These are phyloP conservation scores for Stachybotrys chlorohalonatus DNA, from an alignment of 2,329 filamentous ascomycete genomes.

Conservation along the genomic window DNA sequence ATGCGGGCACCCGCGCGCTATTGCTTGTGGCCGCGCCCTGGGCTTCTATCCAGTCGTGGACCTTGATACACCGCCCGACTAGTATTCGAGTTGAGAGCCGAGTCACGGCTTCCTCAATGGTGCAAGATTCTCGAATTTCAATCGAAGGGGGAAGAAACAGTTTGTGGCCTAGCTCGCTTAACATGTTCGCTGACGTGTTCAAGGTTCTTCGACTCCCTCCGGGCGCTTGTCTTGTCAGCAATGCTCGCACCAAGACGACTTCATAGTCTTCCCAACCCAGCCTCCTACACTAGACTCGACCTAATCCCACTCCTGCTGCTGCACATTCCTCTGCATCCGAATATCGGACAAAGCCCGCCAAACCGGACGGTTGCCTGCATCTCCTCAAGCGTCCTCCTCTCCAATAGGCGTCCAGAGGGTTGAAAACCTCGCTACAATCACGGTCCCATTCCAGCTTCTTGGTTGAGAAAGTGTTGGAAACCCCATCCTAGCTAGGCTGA, in stretches of 20 bases:
- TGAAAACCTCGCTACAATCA: no score
- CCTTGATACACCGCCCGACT: not conserved
- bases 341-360: not conserved
- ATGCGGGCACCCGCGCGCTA: not conserved
- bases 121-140: no score
- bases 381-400: not conserved
- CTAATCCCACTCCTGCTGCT: not conserved
- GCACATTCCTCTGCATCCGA: not conserved
- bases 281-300: not conserved
- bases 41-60: not conserved
- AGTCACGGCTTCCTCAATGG: not conserved
- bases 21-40: not conserved
- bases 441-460: no score
- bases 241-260: no score
- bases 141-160: no score
- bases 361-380: not conserved
- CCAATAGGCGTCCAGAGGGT: no score
- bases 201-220: no score
- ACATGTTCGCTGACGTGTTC: no score
- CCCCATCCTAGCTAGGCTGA: not conserved
- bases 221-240: no score
- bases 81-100: not conserved
- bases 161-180: no score
- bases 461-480: not conserved
- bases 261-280: no score